Evolutionary conservation across 2,329 filamentous ascomycete genomes (phyloP).

Genomic region (Rhytidhysteron rufulum): DNA sequence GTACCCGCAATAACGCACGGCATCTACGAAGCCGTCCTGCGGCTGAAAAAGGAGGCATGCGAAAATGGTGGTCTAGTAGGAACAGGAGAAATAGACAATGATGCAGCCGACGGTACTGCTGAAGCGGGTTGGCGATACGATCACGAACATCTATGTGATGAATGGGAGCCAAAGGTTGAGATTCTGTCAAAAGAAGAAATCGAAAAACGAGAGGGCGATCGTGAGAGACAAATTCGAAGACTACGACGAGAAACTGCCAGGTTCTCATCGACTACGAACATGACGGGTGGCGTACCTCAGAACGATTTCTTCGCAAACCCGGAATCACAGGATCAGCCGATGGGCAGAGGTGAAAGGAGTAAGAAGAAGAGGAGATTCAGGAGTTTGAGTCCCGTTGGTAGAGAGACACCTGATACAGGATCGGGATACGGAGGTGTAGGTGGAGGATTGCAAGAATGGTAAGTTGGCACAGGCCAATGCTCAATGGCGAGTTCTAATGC

Average conservation of each 20-base stretch:
- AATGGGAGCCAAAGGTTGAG: slow-evolving; percentile 52
- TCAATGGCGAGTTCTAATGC: no score
- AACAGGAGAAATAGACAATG: slow-evolving; percentile 77
- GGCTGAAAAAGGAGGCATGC: slow-evolving; percentile 92
- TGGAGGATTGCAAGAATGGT: slow-evolving; percentile 48
- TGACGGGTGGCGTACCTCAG: slow-evolving; percentile 69
- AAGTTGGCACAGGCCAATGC: slow-evolving; percentile 18
- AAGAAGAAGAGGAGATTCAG: slow-evolving; percentile 95
- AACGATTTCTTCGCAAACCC: slow-evolving; percentile 58
- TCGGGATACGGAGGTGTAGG: slow-evolving; percentile 68
- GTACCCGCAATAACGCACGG: slow-evolving; percentile 90
- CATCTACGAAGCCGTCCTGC: slow-evolving; percentile 91
- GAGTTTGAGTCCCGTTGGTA: slow-evolving; percentile 76
- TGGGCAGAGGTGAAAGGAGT: slow-evolving; percentile 86
- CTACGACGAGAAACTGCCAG: slow-evolving; percentile 86
- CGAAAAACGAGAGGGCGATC: slow-evolving; percentile 90
- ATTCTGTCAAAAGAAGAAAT: slow-evolving; percentile 89
- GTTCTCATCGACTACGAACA: slow-evolving; percentile 81
- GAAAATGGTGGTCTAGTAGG: slow-evolving; percentile 83
- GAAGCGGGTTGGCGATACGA: slow-evolving; percentile 96
- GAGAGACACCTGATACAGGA: slow-evolving; percentile 73
- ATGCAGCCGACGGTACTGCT: slow-evolving; percentile 69
- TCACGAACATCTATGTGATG: slow-evolving; percentile 71
- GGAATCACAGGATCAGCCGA: slow-evolving; percentile 64
- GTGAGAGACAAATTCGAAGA: slow-evolving; percentile 84